These are phyloP conservation scores for Trichophyton benhamiae DNA, from an alignment of 2,329 filamentous ascomycete species.

Conservation along the genomic window DNA sequence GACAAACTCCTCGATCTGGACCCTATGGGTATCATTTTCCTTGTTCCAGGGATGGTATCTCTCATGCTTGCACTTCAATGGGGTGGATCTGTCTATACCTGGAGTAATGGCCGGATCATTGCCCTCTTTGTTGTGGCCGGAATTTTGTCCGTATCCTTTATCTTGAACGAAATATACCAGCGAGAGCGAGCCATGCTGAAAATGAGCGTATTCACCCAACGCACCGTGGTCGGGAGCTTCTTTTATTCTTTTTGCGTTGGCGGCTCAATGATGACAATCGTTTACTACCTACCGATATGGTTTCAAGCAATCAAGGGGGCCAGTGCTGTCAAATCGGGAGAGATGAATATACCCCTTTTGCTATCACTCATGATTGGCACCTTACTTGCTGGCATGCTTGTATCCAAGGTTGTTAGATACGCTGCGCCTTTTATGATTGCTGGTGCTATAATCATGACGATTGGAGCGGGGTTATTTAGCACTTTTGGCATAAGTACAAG, in stretches of 20 bases:
- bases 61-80: constrained; percentile 53
- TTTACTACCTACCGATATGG: constrained; percentile 21
- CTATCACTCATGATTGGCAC: constrained; percentile 18
- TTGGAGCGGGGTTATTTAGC: constrained; percentile 19
- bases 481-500: constrained; percentile 16
- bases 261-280: constrained; percentile 11
- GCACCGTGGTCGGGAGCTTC: background rate
- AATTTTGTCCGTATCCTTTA: constrained; percentile 16
- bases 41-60: constrained; percentile 37
- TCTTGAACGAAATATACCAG: constrained; percentile 17
- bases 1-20: no score
- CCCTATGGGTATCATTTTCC: constrained; percentile 9
- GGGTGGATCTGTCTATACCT: constrained; percentile 19
- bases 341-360: constrained; percentile 26
- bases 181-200: constrained; percentile 19
- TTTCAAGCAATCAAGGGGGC: constrained; percentile 34
- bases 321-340: constrained; percentile 25
- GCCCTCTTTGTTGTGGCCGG: constrained; percentile 9
- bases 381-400: constrained; percentile 8
- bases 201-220: constrained; percentile 14
- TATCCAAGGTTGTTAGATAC: constrained; percentile 10
- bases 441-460: constrained; percentile 15
- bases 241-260: background rate
- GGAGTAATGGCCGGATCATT: background rate
- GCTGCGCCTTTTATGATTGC: constrained; percentile 15